phyloP scores from a whole-genome alignment of 2,329 filamentous ascomycete species.

The Calonectria pauciramosa region DNA sequence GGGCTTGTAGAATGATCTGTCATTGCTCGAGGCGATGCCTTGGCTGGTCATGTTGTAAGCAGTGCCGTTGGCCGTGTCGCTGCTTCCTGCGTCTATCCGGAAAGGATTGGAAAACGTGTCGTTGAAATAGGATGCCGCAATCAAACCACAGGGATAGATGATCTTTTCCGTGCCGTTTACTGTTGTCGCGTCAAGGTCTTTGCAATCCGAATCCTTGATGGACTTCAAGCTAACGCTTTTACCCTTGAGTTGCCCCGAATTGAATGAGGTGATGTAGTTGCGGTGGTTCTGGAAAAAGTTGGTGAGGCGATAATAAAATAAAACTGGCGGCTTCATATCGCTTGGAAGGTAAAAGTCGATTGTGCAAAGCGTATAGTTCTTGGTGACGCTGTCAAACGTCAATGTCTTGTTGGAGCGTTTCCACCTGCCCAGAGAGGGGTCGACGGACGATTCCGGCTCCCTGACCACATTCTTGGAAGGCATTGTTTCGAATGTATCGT shows the following conservation, averaged over 20 bases:
- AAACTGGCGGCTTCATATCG: not conserved
- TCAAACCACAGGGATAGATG: not conserved
- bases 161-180: not conserved
- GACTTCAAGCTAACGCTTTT: not conserved
- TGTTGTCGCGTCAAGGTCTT: not conserved
- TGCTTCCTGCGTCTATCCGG: not conserved
- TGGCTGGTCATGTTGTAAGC: not conserved
- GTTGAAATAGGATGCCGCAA: not conserved
- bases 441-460: not conserved
- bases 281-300: conserved; percentile 1
- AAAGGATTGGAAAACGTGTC: not conserved
- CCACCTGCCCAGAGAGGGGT: not conserved
- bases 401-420: not conserved
- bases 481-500: not conserved
- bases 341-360: not conserved
- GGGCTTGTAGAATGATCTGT: not conserved
- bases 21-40: not conserved
- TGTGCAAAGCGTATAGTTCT: not conserved
- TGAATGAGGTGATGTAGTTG: not conserved
- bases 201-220: not conserved
- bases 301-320: not conserved
- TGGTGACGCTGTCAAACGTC: not conserved
- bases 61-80: not conserved
- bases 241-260: not conserved
- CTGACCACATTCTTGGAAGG: not conserved